phyloP scores from a whole-genome alignment of 2,329 filamentous ascomycete genomes.

The Aureobasidium sp. region DNA sequence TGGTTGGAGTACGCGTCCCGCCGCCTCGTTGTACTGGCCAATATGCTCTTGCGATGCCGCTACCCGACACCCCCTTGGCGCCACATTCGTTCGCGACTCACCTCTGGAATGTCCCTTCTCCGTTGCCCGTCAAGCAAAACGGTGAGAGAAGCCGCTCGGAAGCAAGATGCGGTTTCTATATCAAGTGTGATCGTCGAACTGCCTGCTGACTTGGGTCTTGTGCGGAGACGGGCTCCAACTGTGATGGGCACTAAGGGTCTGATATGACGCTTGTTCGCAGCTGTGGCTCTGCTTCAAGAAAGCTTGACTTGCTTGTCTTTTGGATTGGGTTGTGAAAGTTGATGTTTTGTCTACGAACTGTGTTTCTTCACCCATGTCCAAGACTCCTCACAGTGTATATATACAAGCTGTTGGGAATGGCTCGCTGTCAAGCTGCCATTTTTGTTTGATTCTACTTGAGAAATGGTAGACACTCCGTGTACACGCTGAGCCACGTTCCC shows the following conservation, averaged over 20 bases:
- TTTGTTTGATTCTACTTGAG: not conserved
- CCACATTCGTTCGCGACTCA: not conserved
- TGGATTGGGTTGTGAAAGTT: not conserved
- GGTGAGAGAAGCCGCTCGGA: not conserved
- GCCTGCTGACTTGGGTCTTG: not conserved
- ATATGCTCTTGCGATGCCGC: not conserved
- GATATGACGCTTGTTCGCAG: not conserved
- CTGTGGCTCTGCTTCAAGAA: not conserved
- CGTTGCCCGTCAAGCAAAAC: not conserved
- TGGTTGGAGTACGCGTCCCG: constrained; percentile 3
- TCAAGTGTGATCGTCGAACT: not conserved
- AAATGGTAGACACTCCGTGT: not conserved
- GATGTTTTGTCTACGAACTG: not conserved
- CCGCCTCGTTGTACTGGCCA: not conserved
- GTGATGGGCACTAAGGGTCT: constrained; percentile 3
- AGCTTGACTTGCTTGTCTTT: not conserved
- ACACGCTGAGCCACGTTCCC: not conserved
- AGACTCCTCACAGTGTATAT: not conserved
- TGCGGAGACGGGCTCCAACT: constrained; percentile 1
- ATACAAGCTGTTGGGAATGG: not conserved
- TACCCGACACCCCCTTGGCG: constrained; percentile 2
- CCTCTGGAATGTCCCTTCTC: not conserved
- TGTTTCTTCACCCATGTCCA: not conserved
- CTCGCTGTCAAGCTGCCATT: not conserved
- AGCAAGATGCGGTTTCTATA: not conserved